These are phyloP conservation scores for Stylonectria norvegica DNA, from an alignment of 2,329 filamentous ascomycete species.

Conservation along the genomic window DNA sequence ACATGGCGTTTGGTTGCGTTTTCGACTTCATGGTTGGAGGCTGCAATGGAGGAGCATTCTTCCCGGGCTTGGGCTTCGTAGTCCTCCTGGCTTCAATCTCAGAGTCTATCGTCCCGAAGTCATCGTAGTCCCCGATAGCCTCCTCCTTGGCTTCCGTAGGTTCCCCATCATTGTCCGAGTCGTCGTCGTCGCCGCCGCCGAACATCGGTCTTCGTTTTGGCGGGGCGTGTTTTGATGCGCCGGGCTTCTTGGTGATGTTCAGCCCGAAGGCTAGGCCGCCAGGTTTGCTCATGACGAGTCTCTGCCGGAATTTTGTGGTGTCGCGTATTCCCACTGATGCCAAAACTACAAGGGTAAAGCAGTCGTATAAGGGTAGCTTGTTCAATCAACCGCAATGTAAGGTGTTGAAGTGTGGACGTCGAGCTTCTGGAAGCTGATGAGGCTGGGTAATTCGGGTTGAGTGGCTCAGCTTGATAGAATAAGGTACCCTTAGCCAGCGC, in stretches of 20 bases:
- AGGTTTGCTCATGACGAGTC: constrained; percentile 45
- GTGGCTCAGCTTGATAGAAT: too few species aligned
- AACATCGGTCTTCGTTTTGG: constrained; percentile 55
- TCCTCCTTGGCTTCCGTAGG: constrained; percentile 42
- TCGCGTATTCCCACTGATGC: too few species aligned
- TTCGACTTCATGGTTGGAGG: constrained; percentile 46
- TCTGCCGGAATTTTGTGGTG: neutral
- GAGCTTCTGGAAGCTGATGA: too few species aligned
- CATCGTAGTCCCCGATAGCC: constrained; percentile 62
- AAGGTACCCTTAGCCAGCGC: too few species aligned
- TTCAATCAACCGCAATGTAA: too few species aligned
- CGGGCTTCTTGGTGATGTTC: constrained; percentile 57
- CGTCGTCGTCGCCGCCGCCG: constrained; percentile 51
- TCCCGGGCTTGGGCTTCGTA: constrained; percentile 34
- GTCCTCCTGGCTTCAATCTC: constrained; percentile 29
- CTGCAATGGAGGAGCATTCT: constrained; percentile 32
- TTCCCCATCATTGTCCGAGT: constrained; percentile 50
- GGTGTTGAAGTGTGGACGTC: too few species aligned
- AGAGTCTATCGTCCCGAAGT: constrained; percentile 33
- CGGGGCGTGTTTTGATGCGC: constrained; percentile 46
- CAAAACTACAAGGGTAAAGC: too few species aligned
- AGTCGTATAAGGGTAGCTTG: too few species aligned
- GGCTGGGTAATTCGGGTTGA: too few species aligned
- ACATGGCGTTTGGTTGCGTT: constrained; percentile 42
- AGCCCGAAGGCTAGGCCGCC: constrained; percentile 51